These are phyloP conservation scores for Penicillium parvum DNA, from an alignment of 495 filamentous ascomycete genomes.

Conservation along the genomic window DNA sequence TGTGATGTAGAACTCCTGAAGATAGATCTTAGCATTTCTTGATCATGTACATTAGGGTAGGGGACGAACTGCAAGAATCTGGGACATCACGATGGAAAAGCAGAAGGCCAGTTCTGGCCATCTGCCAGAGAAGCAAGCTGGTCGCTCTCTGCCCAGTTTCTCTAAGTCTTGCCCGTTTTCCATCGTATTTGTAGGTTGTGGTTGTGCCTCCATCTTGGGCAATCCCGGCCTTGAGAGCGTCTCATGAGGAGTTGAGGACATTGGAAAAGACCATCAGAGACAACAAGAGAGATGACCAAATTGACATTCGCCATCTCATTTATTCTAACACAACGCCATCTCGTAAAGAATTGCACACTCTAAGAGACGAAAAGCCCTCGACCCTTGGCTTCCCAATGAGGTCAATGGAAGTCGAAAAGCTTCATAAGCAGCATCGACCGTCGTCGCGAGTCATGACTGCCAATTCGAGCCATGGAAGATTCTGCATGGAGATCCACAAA, in stretches of 20 bases:
- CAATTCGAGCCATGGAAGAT: neutral
- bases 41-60: neutral
- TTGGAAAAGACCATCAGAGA: neutral
- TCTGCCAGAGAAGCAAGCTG: slow-evolving; percentile 55
- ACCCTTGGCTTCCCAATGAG: slow-evolving; percentile 4
- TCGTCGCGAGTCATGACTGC: no score
- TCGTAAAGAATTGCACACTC: neutral
- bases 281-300: neutral
- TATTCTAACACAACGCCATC: neutral
- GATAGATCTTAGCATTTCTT: slow-evolving; percentile 18
- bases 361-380: slow-evolving; percentile 2
- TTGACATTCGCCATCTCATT: neutral
- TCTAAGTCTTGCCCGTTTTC: slow-evolving; percentile 43
- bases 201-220: neutral
- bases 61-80: slow-evolving; percentile 58
- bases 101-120: slow-evolving; percentile 67
- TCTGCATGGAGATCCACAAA: neutral
- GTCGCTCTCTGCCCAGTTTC: slow-evolving; percentile 65
- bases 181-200: neutral
- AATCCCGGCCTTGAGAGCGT: neutral
- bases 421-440: neutral
- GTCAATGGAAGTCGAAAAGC: slow-evolving; percentile 1
- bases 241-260: neutral
- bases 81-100: slow-evolving; percentile 67
- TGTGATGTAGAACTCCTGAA: slow-evolving; percentile 75